Evolutionary conservation across 2,329 filamentous ascomycete species (phyloP).

Genomic region (Ceratocystiopsis sp.): DNA sequence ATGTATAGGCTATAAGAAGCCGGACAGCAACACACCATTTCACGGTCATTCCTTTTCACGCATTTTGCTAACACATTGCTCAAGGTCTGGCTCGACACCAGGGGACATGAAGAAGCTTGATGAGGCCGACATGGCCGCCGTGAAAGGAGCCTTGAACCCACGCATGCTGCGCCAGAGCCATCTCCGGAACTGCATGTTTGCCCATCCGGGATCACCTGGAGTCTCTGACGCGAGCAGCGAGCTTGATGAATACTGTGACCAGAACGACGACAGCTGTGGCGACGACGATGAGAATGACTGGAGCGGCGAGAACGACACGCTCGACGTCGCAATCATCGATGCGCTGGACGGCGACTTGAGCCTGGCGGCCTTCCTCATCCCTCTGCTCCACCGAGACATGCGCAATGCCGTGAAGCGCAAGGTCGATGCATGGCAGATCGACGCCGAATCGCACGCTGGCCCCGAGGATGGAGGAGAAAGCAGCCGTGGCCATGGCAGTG

Average conservation of each 20-base stretch:
- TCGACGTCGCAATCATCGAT: slow-evolving; percentile 12
- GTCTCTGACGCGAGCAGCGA: background rate
- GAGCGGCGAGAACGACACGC: slow-evolving; percentile 11
- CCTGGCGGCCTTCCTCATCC: slow-evolving; percentile 12
- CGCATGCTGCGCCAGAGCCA: slow-evolving; percentile 1
- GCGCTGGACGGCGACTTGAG: slow-evolving; percentile 11
- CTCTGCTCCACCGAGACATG: slow-evolving; percentile 10
- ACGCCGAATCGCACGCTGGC: background rate
- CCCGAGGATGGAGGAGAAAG: background rate
- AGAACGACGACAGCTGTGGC: slow-evolving; percentile 6
- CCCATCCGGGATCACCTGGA: background rate
- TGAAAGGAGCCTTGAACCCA: background rate
- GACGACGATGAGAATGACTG: slow-evolving; percentile 10
- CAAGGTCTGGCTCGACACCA: background rate
- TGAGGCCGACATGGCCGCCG: background rate
- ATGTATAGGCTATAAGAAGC: slow-evolving; percentile 1
- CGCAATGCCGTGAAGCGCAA: slow-evolving; percentile 10
- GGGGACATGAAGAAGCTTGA: background rate
- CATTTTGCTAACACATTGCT: background rate
- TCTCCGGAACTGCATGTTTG: background rate
- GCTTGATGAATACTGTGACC: background rate
- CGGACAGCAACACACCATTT: no score
- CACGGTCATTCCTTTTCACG: no score
- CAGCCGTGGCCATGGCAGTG: no score
- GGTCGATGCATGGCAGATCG: slow-evolving; percentile 12